Evolutionary conservation across 192 early-diverging fungal species (phyloP).

Genomic region (Coemansia erecta): DNA sequence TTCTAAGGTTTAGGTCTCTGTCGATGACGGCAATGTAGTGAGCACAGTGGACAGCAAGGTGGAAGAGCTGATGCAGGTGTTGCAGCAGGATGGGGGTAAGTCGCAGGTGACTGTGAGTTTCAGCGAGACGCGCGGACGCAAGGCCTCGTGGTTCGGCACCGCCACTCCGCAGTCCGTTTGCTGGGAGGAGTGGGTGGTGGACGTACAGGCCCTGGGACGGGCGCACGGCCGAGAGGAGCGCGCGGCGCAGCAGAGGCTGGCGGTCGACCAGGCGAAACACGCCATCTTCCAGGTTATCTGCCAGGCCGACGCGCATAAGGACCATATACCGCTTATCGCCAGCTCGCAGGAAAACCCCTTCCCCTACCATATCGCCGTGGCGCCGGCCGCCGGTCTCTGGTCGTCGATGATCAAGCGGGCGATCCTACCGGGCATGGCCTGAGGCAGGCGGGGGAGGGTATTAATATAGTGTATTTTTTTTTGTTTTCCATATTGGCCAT

Average conservation of each 20-base stretch:
- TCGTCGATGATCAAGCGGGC: slow-evolving; percentile 52
- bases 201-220: slow-evolving; percentile 17
- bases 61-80: slow-evolving; percentile 40
- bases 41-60: slow-evolving; percentile 30
- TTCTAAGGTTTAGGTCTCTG: slow-evolving; percentile 17
- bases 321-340: slow-evolving; percentile 49
- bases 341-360: slow-evolving; percentile 39
- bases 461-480: too few species aligned
- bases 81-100: slow-evolving; percentile 21
- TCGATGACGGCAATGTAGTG: slow-evolving; percentile 25
- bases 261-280: slow-evolving; percentile 4
- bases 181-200: slow-evolving; percentile 49
- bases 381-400: slow-evolving; percentile 39
- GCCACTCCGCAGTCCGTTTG: slow-evolving; percentile 47
- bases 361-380: slow-evolving; percentile 42
- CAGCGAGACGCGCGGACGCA: slow-evolving; percentile 40
- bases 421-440: slow-evolving; percentile 29
- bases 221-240: slow-evolving; percentile 2
- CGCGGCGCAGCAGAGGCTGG: too few species aligned
- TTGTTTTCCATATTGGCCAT: slow-evolving; percentile 1
- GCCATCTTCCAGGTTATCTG: slow-evolving; percentile 33
- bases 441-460: too few species aligned
- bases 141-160: slow-evolving; percentile 50
- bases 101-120: slow-evolving; percentile 42
- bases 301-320: slow-evolving; percentile 40